Conservation (phyloP, 2,329 filamentous ascomycete species). For the Calonectria leucothoes region DNA sequence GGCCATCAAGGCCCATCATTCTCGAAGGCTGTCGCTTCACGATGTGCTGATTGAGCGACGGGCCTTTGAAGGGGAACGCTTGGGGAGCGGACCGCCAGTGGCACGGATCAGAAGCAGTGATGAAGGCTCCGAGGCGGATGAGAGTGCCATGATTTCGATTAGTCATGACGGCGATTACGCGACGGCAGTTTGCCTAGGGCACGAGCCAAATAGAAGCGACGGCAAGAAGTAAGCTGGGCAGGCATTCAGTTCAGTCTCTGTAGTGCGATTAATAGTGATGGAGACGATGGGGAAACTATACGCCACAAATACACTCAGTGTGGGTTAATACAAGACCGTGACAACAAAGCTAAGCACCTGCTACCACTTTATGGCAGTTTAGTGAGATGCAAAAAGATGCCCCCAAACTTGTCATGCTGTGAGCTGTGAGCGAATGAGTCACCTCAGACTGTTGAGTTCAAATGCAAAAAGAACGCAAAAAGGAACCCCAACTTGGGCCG, state of each 20-base stretch:
- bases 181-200: slow-evolving; percentile 74
- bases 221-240: not conserved
- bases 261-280: too few relatives aligned
- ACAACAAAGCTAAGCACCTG: not conserved
- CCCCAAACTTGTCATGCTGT: too few relatives aligned
- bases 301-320: not conserved
- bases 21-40: slow-evolving; percentile 70
- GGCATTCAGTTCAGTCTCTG: too few relatives aligned
- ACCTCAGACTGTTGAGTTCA: too few relatives aligned
- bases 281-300: not conserved
- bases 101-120: slow-evolving; percentile 53
- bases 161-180: slow-evolving; percentile 91
- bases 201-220: slow-evolving; percentile 29
- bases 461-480: slow-evolving; percentile 6
- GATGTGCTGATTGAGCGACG: slow-evolving; percentile 63
- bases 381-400: too few relatives aligned
- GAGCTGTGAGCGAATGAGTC: too few relatives aligned
- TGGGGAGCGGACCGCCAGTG: slow-evolving; percentile 56
- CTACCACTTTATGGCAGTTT: not conserved
- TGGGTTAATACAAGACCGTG: not conserved
- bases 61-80: slow-evolving; percentile 33
- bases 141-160: slow-evolving; percentile 79
- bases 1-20: slow-evolving; percentile 76
- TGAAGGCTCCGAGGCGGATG: slow-evolving; percentile 47
- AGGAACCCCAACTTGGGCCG: slow-evolving; percentile 26